Evolutionary conservation across 2,329 filamentous ascomycete genomes (phyloP), one percentile per base, ranked within the genome.

Genomic region (Aspergillus fischeri): DNA sequence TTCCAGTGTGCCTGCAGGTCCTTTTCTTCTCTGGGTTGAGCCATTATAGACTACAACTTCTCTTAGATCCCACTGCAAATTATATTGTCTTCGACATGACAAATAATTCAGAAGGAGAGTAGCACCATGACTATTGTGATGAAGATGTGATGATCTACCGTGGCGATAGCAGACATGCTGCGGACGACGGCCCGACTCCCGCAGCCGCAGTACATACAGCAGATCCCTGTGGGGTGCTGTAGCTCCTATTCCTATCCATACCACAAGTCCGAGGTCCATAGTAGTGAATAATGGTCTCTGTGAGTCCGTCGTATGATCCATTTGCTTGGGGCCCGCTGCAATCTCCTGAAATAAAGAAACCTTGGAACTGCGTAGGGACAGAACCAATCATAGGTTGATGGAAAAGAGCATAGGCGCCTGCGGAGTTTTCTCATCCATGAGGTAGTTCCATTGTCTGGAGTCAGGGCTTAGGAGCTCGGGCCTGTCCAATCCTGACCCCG

Each of bases 131-230:
- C 5, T 7, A 38, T 17, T 17, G 32, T 6, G 32, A 35, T 38
- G 20, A 20, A 20, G 6, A 27, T 27, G 25, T 27, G 25, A 7
- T 27, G 42, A 45, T 45, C 42, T 44, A 21, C 41, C 17, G 11
- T 45, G 42, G 21, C 17, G 21, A 47, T 47, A 20, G 24, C 44
- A 24, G 51, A 58, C 55, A 38, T 49, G 42, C 49, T 53, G 53
- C 51, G 52, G 52, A 61, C 61, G 63, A 64, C 63, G 63, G 63
- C 41, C 63, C 63, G 63, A 63, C 62, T 56, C 63, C 62, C 63
- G 63, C 62, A 63, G 62, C 63, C 63, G 62, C 61, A 55, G 60
- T 61, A 65, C 63, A 61, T 63, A 60, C 58, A 64, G 63, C 54
- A 62, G 63, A 65, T 65, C 63, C 60, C 59, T 61, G 61, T 61